Evolutionary conservation across 2,329 filamentous ascomycete genomes (phyloP), one percentile per base, ranked within the genome.

Genomic region (Pseudopyricularia javanii): DNA sequence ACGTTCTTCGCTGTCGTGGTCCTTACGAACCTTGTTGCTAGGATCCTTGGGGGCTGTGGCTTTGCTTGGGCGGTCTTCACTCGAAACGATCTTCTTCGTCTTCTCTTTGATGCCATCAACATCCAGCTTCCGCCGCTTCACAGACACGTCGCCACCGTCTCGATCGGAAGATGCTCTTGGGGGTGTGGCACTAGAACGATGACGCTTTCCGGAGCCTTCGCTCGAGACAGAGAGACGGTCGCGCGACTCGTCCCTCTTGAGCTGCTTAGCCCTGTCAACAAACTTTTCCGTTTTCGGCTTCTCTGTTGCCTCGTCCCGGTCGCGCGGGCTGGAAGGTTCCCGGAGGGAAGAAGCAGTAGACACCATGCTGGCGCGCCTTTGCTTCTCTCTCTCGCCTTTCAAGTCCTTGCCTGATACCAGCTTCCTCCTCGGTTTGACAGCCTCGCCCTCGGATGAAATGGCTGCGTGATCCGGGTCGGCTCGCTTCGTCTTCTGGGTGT

Each of bases 331-430:
- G 4, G 74, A 67, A 1, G 74, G 70, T 37, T 80, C 77, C 57
- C 77, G 76, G 26, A 74, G 56, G 3, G 71, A 71, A 4, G 79
- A 80, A 30, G 74, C 67, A 47, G 70, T 80, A 2, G 80, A 82
- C 0, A 69, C 74, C 66, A 82, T 68, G 61, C 79, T 83, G 47
- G 75, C 70, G 7, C 80, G 76, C 17, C 79, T 71, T 57, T 81
- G 76, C 62, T 76, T 78, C 52, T 80, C 75, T 17, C 76, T 70
- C 60, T 81, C 78, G 9, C 76, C 77, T 56, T 80, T 78, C 37
- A 83, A 64, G 54, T 84, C 81, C 51, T 75, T 76, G 34, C 81
- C 81, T 1, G 81, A 84, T 20, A 85, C 72, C 11, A 85, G 71
- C 60, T 83, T 85, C 37, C 79, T 72, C 24, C 81, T 69, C 2